Evolutionary conservation across 176 grass and related monocot genomes (phyloP).

Genomic region (Panicum miliaceum): DNA sequence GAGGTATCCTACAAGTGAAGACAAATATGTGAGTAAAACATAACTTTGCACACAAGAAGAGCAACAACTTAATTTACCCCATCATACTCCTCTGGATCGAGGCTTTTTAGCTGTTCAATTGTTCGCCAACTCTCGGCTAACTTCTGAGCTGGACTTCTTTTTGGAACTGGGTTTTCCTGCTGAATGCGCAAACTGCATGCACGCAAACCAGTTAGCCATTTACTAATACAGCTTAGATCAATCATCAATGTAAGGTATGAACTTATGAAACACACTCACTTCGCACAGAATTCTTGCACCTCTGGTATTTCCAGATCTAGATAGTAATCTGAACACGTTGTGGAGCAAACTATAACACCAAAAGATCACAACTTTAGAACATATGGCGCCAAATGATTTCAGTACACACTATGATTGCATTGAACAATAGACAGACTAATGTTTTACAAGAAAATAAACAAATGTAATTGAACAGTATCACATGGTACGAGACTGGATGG

Average conservation of each 20-base stretch:
- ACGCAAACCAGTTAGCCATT: neutral
- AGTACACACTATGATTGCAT: neutral
- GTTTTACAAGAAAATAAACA: neutral
- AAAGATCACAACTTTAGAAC: neutral
- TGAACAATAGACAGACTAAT: neutral
- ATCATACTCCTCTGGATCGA: neutral
- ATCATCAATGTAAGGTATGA: neutral
- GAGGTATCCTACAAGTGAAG: conserved; percentile 16
- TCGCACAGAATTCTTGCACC: conserved; percentile 16
- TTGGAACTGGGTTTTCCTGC: conserved; percentile 7
- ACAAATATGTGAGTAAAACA: neutral
- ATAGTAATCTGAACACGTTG: conserved; percentile 31
- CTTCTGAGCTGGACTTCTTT: conserved; percentile 24
- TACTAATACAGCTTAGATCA: conserved; percentile 1
- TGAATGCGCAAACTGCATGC: conserved; percentile 25
- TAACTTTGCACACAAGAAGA: neutral
- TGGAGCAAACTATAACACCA: conserved; percentile 30
- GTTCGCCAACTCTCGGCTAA: conserved; percentile 34
- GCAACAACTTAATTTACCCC: conserved; percentile 8
- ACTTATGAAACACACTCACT: conserved; percentile 25
- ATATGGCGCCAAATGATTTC: neutral
- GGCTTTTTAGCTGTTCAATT: conserved; percentile 21
- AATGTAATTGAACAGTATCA: neutral
- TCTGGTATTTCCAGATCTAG: conserved; percentile 39
- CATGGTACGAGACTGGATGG: conserved; percentile 11